phyloP scores from a whole-genome alignment of 805 yeast species.

The Myxozyma mucilagina region DNA sequence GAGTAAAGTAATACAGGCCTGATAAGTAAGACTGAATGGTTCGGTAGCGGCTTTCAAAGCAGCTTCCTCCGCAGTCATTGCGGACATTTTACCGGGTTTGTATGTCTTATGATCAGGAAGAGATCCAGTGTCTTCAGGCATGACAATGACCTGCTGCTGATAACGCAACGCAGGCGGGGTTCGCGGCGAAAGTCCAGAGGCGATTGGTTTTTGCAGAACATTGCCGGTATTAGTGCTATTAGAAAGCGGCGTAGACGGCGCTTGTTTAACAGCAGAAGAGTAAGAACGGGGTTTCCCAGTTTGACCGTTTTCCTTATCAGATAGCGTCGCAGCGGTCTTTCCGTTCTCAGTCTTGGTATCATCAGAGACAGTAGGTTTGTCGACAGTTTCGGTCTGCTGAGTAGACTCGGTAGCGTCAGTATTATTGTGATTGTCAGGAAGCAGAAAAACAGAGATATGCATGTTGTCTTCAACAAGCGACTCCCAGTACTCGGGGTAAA shows the following conservation, averaged over 20 bases:
- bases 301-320: slow-evolving; percentile 8
- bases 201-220: not conserved
- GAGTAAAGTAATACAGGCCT: slow-evolving; percentile 28
- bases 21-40: slow-evolving; percentile 27
- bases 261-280: slow-evolving; percentile 21
- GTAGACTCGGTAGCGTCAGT: not conserved
- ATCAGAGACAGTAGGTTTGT: not conserved
- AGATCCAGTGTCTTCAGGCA: slow-evolving; percentile 19
- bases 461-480: slow-evolving; percentile 30
- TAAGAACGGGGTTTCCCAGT: slow-evolving; percentile 18
- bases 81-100: slow-evolving; percentile 28
- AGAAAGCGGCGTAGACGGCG: slow-evolving; percentile 15
- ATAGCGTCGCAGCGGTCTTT: not conserved
- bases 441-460: slow-evolving; percentile 19
- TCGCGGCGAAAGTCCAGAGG: not conserved
- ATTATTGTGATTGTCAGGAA: slow-evolving; percentile 13
- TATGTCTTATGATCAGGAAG: slow-evolving; percentile 6
- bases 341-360: not conserved
- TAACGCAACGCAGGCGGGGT: not conserved
- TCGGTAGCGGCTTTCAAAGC: slow-evolving; percentile 20
- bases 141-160: slow-evolving; percentile 15
- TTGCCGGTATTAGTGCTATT: slow-evolving; percentile 6
- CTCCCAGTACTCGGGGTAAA: slow-evolving; percentile 32
- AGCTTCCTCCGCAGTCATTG: slow-evolving; percentile 27
- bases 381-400: not conserved